A percentile compares a stretch with the other conserved stretches of the same genome.
phyloP scores from a whole-genome alignment of 148 eudicot species.

The Amaranthus cruentus region DNA sequence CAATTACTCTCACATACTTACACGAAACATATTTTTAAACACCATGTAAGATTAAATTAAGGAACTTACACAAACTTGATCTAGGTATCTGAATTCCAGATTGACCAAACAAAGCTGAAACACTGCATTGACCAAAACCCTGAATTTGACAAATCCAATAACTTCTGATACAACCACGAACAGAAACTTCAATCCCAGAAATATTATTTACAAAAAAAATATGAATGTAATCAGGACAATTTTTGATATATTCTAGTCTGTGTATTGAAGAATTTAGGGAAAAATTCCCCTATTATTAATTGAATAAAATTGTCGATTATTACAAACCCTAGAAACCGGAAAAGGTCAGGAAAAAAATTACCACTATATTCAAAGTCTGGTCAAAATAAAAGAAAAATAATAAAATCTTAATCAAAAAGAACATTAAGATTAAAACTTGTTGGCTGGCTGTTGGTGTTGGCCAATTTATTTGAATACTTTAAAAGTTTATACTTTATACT shows the following conservation, averaged over 20 bases:
- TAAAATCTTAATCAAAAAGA: background rate
- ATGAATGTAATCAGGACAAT: conserved; percentile 14
- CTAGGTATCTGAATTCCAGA: conserved; percentile 38
- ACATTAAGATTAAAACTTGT: too few species aligned
- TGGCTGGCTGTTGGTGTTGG: too few species aligned
- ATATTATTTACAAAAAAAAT: conserved; percentile 4
- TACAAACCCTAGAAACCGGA: conserved; percentile 26
- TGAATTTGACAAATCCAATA: conserved; percentile 26
- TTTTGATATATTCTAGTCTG: conserved; percentile 9
- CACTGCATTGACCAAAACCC: conserved; percentile 34
- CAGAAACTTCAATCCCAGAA: conserved; percentile 21
- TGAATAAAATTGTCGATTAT: conserved; percentile 1
- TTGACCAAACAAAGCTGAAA: conserved; percentile 44
- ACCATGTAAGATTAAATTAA: conserved; percentile 16
- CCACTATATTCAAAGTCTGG: conserved; percentile 17
- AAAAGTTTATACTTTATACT: too few species aligned
- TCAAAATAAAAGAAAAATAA: background rate
- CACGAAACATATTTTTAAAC: conserved; percentile 9
- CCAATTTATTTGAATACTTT: too few species aligned
- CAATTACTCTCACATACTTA: conserved; percentile 14
- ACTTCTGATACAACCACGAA: conserved; percentile 22
- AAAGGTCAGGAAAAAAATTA: background rate
- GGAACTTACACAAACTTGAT: conserved; percentile 50
- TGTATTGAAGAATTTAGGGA: conserved; percentile 18
- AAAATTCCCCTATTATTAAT: conserved; percentile 11